These are phyloP conservation scores for Polysphondylium violaceum DNA, from an alignment of 78 protist genomes.

Conservation along the genomic window DNA sequence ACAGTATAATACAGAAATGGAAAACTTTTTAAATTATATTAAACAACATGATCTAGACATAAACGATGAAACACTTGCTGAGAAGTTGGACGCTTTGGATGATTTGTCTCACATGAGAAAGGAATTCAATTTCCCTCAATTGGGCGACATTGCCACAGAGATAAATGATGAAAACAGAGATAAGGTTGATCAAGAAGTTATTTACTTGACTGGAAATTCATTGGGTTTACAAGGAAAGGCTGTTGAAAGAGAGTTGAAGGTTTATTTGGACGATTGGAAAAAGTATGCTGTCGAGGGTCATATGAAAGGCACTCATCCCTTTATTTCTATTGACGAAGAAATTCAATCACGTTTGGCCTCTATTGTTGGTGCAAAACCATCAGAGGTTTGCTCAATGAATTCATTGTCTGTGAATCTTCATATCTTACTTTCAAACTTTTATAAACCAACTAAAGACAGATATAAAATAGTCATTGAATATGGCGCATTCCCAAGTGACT, in stretches of 20 bases:
- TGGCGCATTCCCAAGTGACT: constrained; percentile 96
- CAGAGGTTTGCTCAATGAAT: constrained; percentile 92
- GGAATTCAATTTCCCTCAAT: constrained; percentile 68
- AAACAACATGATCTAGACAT: constrained; percentile 4
- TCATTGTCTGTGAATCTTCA: constrained; percentile 95
- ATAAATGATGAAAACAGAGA: not conserved
- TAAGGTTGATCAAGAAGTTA: constrained; percentile 2
- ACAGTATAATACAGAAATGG: constrained; percentile 2
- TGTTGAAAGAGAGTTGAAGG: constrained; percentile 38
- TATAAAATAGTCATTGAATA: constrained; percentile 92
- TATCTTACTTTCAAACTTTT: constrained; percentile 89
- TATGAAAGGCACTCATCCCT: constrained; percentile 77
- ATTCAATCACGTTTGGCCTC: constrained; percentile 39
- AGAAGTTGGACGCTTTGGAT: constrained; percentile 47
- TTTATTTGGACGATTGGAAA: constrained; percentile 67
- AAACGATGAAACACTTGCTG: constrained; percentile 34
- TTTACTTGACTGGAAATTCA: constrained; percentile 93
- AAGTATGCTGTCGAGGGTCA: constrained; percentile 76
- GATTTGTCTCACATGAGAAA: constrained; percentile 5
- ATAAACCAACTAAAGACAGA: constrained; percentile 87
- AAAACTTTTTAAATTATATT: constrained; percentile 6
- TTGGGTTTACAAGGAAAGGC: constrained; percentile 92
- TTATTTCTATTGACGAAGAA: constrained; percentile 89
- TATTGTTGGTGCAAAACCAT: constrained; percentile 14
- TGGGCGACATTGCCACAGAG: constrained; percentile 7